A percentile compares a stretch with the other conserved stretches of the same genome.
Conservation (phyloP, 768 basidiomycete genomes). For the Psilocybe subaeruginosa region DNA sequence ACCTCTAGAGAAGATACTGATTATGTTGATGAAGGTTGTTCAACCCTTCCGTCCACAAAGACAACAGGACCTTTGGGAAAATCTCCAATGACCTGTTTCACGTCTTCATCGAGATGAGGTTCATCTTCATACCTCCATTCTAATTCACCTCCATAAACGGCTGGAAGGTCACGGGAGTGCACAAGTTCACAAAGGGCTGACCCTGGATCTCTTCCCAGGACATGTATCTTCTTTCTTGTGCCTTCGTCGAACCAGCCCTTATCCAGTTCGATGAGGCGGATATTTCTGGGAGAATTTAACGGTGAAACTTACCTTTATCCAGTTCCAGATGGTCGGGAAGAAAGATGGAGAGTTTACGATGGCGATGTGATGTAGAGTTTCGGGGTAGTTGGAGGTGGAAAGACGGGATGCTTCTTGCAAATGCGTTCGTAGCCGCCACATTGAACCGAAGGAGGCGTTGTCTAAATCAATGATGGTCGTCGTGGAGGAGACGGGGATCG, state of each 20-base stretch:
- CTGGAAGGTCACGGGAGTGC: slow-evolving; percentile 54
- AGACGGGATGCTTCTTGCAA: slow-evolving; percentile 76
- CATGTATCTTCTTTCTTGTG: slow-evolving; percentile 76
- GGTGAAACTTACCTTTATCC: slow-evolving; percentile 60
- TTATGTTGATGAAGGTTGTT: slow-evolving; percentile 22
- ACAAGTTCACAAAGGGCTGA: slow-evolving; percentile 52
- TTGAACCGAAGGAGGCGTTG: slow-evolving; percentile 56
- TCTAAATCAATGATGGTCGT: slow-evolving; percentile 77
- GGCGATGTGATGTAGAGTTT: slow-evolving; percentile 68
- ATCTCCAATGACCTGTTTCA: slow-evolving; percentile 45
- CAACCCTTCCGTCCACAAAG: slow-evolving; percentile 48
- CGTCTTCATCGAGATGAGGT: slow-evolving; percentile 62
- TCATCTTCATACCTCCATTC: slow-evolving; percentile 72
- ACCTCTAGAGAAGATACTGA: not conserved
- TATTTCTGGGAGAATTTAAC: too few species aligned
- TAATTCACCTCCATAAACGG: slow-evolving; percentile 73
- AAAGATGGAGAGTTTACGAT: slow-evolving; percentile 83
- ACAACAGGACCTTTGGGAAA: slow-evolving; percentile 52
- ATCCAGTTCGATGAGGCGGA: too few species aligned
- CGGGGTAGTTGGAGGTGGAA: slow-evolving; percentile 82
- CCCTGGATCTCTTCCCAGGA: slow-evolving; percentile 66
- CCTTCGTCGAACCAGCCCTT: slow-evolving; percentile 79
- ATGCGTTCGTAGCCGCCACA: slow-evolving; percentile 74
- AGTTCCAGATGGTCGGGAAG: slow-evolving; percentile 83
- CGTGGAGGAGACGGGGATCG: slow-evolving; percentile 61